phyloP scores from a whole-genome alignment of 495 filamentous ascomycete species.

The Penicillium paxilli region DNA sequence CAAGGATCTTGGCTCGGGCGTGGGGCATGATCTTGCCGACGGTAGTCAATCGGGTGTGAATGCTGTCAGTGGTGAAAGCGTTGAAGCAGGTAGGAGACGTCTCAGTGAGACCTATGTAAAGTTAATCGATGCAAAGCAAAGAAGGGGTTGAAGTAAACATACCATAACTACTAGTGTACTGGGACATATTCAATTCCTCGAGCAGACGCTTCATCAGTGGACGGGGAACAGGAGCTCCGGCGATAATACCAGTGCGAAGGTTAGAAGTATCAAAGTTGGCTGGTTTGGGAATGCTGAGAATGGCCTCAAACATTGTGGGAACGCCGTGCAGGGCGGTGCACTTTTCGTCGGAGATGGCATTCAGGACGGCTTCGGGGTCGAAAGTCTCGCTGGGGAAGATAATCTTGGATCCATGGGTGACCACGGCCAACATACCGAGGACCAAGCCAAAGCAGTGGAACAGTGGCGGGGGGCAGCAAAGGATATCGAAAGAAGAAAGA shows the following conservation, averaged over 20 bases:
- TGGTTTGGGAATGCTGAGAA: slow-evolving; percentile 55
- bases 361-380: slow-evolving; percentile 56
- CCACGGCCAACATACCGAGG: slow-evolving; percentile 63
- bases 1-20: slow-evolving; percentile 66
- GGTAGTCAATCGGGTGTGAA: slow-evolving; percentile 58
- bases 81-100: slow-evolving; percentile 72
- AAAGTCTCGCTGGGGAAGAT: slow-evolving; percentile 67
- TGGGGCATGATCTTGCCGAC: slow-evolving; percentile 70
- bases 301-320: slow-evolving; percentile 70
- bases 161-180: slow-evolving; percentile 69
- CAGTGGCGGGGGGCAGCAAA: slow-evolving; percentile 70
- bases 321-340: slow-evolving; percentile 74
- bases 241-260: slow-evolving; percentile 66
- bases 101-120: slow-evolving; percentile 58
- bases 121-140: background rate
- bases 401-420: slow-evolving; percentile 67
- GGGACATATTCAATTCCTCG: slow-evolving; percentile 60
- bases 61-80: slow-evolving; percentile 63
- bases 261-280: slow-evolving; percentile 45
- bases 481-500: slow-evolving; percentile 58
- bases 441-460: slow-evolving; percentile 78
- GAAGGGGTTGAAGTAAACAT: background rate
- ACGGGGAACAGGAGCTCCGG: slow-evolving; percentile 64
- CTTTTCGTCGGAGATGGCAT: slow-evolving; percentile 59
- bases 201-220: slow-evolving; percentile 65